Percentiles rank a stretch among this genome's conserved stretches.
Conservation (phyloP, 495 filamentous ascomycete genomes). For the Penicillium herquei region DNA sequence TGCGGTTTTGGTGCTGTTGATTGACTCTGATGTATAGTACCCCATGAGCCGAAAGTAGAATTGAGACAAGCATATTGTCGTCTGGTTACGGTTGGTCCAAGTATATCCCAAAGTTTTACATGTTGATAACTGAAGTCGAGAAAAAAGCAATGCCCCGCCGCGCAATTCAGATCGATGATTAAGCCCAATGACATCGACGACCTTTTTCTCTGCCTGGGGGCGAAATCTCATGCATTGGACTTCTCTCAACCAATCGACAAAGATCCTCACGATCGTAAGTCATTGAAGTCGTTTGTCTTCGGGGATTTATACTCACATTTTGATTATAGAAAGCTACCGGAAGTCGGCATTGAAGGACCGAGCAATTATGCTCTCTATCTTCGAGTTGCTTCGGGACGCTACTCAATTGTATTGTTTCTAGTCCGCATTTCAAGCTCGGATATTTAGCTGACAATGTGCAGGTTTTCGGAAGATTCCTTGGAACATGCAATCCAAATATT, state of each 20-base stretch:
- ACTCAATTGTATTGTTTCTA: constrained; percentile 26
- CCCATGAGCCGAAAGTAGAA: constrained; percentile 56
- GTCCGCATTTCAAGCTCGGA: no score
- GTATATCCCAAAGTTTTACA: background rate
- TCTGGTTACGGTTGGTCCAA: constrained; percentile 41
- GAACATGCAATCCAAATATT: constrained; percentile 41
- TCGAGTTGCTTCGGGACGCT: constrained; percentile 32
- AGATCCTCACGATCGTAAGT: constrained; percentile 25
- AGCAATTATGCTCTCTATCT: constrained; percentile 16
- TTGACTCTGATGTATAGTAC: constrained; percentile 41
- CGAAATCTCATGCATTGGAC: constrained; percentile 29
- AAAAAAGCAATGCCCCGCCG: constrained; percentile 17
- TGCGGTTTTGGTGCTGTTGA: background rate
- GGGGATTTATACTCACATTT: background rate
- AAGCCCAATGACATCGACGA: constrained; percentile 30
- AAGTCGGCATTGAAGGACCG: constrained; percentile 7
- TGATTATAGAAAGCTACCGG: constrained; percentile 1
- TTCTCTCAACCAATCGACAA: constrained; percentile 24
- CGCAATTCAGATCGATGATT: constrained; percentile 28
- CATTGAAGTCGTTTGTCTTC: no score
- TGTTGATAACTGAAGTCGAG: constrained; percentile 1
- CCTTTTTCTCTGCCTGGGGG: constrained; percentile 35
- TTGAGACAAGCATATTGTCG: constrained; percentile 65
- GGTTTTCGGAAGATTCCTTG: constrained; percentile 34
- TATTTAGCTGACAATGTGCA: constrained; percentile 16